Evolutionary conservation across 805 yeast genomes (phyloP), one percentile per base, ranked within the genome.

Genomic region (Cyberlindnera subsufficiens): DNA sequence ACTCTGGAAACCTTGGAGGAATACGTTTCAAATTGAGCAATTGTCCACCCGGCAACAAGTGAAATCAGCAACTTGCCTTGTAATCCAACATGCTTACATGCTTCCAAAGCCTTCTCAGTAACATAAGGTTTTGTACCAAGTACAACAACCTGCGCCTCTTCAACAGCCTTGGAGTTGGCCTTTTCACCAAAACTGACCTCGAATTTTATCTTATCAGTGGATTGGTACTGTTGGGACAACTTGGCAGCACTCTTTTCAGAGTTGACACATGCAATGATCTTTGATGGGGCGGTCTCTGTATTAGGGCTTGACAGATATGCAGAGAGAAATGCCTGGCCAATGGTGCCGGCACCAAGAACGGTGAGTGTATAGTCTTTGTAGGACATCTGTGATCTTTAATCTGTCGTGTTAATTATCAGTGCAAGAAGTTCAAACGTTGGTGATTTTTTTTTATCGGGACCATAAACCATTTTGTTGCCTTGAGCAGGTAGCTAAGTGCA

Each of bases 311-410:
- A 74, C 42, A 86, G 67, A 37, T 86, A 78, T 10, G 98, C 96
- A 11, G 86, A 73, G 29, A 87, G 74, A 37, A 93, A 86, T 10
- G 98, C 96, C 15, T 91, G 83, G 45, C 98, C 98, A 88, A 93
- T 86, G 42, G 86, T 89, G 47, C 99, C 99, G 56, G 96, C 80
- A 30, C 97, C 99, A 42, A 93, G 72, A 27, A 93, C 80, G 15
- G 90, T 75, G 41, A 91, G 66, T 4, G 87, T 82, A 67, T 76
- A 77, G 30, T 48, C 34, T 15, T 32, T 30, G 44, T 49, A 49
- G 1, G 43, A 27, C 53, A 44, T 49, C 37, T 17, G 35, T 27
- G 30, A 14, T 30, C 17, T n/a, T 30, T 6, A 22, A 22, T 4
- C 27, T 22, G 10, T 22, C 22, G 6, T 20, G 7, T 20, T 20